phyloP scores from a whole-genome alignment of 2,329 filamentous ascomycete genomes.

The Parasarocladium wereldwijsianum region DNA sequence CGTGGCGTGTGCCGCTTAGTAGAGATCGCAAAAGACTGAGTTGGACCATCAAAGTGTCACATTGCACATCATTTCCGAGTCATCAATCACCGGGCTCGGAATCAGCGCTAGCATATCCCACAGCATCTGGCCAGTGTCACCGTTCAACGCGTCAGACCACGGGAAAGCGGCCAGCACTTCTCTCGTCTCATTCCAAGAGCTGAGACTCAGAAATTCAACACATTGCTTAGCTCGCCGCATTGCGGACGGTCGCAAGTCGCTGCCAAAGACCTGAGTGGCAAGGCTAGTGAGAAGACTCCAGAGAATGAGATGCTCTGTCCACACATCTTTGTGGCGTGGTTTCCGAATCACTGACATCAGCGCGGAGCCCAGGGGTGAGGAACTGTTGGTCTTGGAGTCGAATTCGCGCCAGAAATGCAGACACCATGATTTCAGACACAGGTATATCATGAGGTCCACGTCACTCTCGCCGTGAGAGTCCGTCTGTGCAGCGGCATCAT shows the following conservation, averaged over 20 bases:
- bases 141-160: constrained; percentile 2
- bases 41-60: neutral
- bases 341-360: neutral
- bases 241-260: neutral
- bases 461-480: neutral
- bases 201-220: neutral
- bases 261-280: constrained; percentile 1
- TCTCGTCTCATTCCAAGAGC: neutral
- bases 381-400: neutral
- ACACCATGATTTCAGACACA: constrained; percentile 1
- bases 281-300: constrained; percentile 1
- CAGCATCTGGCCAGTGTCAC: neutral
- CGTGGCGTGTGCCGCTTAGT: too few species aligned
- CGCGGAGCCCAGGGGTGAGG: constrained; percentile 1
- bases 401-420: constrained; percentile 3
- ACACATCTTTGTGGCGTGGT: neutral
- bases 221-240: constrained; percentile 1
- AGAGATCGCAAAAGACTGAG: neutral
- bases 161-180: neutral
- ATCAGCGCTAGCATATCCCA: constrained; percentile 2
- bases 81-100: neutral
- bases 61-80: neutral
- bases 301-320: constrained; percentile 2
- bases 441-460: neutral
- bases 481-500: neutral